Base-by-base conservation (phyloP, 805 yeast genomes). In the Sugiyamaella lignohabitans region DNA sequence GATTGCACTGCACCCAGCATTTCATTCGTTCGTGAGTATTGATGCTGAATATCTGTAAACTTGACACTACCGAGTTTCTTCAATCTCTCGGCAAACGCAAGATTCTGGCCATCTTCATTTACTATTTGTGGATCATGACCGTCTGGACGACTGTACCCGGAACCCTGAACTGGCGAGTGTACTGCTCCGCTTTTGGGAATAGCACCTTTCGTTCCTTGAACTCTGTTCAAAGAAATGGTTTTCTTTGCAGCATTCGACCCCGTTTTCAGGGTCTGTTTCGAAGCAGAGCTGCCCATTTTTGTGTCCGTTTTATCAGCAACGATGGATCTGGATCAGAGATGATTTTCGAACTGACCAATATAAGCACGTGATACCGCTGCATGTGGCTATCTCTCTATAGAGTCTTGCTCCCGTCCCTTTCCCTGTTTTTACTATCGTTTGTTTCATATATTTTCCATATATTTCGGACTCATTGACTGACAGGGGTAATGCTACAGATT, bases 41-140 rank as follows among this genome's bases (percentile, higher is more conserved):
- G 16, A 11, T 32, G 40, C 5, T 45, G 43, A 17, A 35, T 14
- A 2, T 45, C 48, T 20, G 27, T 45, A 24, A 35, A 46, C 34
- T 52, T 40, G 6, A 55, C 60, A 2, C 49, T 52, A 1, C 62
- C 62, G 20, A 58, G 47, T 23, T 50, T 43, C 32, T 35, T 42
- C 30, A 58, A 46, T 11, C 62, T 40, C 10, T 46, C 45, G 2
- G 53, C 51, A 3, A 57, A 42, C 14, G 29, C 47, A 4, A 36
- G 50, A n/a, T 52, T 49, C 18, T 4, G 64, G 73, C 5, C 84
- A 80, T 58, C 43, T n/a, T n/a, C n/a, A n/a, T n/a, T n/a, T 27
- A 27, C 11, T 27, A 14, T 8, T 27, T 27, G 32, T 27, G 32
- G 32, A 14, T 27, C 32, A 14, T 27, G 14, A 27, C 32, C 32